Evolutionary conservation across 2,329 filamentous ascomycete genomes (phyloP).

Genomic region (Hypoxylon sp.): DNA sequence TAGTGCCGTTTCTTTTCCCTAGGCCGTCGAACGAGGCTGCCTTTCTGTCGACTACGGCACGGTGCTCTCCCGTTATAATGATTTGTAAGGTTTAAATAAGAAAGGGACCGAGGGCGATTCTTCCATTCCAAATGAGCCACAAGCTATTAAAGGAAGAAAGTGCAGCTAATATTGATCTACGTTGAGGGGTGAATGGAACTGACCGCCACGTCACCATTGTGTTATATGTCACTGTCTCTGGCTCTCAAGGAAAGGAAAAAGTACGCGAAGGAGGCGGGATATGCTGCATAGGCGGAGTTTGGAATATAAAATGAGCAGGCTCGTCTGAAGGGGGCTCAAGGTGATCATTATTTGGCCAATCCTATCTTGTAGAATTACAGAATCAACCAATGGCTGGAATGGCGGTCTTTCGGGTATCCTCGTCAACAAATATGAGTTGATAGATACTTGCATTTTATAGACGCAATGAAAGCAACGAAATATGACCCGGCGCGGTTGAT

Average conservation of each 20-base stretch:
- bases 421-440: slow-evolving; percentile 7
- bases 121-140: slow-evolving; percentile 16
- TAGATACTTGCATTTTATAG: slow-evolving; percentile 18
- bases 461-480: neutral
- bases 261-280: slow-evolving; percentile 13
- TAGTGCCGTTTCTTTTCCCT: slow-evolving; percentile 47
- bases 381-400: slow-evolving; percentile 2
- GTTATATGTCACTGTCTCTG: slow-evolving; percentile 25
- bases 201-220: slow-evolving; percentile 15
- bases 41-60: slow-evolving; percentile 8
- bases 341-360: slow-evolving; percentile 10
- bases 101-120: slow-evolving; percentile 9
- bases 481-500: no score
- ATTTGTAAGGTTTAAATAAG: slow-evolving; percentile 33
- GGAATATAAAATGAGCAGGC: slow-evolving; percentile 41
- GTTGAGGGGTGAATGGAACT: slow-evolving; percentile 13
- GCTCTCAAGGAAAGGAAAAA: slow-evolving; percentile 13
- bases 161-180: slow-evolving; percentile 16
- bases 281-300: slow-evolving; percentile 43
- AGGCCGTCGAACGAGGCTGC: neutral
- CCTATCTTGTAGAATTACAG: slow-evolving; percentile 25
- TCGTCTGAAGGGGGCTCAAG: slow-evolving; percentile 17
- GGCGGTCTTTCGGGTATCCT: slow-evolving; percentile 3
- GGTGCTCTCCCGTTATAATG: slow-evolving; percentile 21
- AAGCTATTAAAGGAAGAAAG: neutral